A percentile compares a stretch with the other conserved stretches of the same genome.
Evolutionary conservation across 2,329 filamentous ascomycete species (phyloP).

Genomic region (Albophoma yamanashiensis): DNA sequence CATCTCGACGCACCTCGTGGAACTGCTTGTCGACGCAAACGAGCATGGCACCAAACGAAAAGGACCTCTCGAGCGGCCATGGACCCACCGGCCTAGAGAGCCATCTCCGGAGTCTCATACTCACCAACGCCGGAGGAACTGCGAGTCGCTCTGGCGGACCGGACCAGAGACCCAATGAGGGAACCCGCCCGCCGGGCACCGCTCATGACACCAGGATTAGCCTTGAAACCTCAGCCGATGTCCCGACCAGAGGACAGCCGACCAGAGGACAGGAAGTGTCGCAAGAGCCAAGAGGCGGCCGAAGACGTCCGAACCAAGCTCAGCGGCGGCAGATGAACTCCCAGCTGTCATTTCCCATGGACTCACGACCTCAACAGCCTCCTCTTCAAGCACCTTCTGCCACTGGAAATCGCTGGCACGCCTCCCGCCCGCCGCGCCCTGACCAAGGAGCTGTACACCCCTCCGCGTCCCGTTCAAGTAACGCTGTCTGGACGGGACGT

Average conservation of each 20-base stretch:
- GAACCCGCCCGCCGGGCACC: neutral
- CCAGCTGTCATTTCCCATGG: slow-evolving; percentile 45
- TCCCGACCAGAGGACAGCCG: neutral
- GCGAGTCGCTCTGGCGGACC: neutral
- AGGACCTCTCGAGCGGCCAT: neutral
- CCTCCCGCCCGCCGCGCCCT: neutral
- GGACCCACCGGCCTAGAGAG: slow-evolving; percentile 34
- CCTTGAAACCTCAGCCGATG: neutral
- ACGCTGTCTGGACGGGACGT: neutral
- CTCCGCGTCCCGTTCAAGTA: neutral
- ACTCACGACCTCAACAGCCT: slow-evolving; percentile 27
- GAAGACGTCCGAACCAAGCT: slow-evolving; percentile 50
- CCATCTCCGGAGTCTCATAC: slow-evolving; percentile 47
- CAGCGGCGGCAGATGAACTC: slow-evolving; percentile 53
- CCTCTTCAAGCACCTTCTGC: neutral
- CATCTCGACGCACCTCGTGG: neutral
- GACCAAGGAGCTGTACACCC: neutral
- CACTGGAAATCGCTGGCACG: neutral
- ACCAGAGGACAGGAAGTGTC: neutral
- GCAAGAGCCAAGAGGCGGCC: slow-evolving; percentile 17
- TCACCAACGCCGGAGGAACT: slow-evolving; percentile 33
- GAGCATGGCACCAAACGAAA: neutral
- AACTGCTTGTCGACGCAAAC: neutral
- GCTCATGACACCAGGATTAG: neutral
- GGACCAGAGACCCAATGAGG: neutral